These are phyloP conservation scores for Candida schatavii DNA, from an alignment of 805 yeast species.

Conservation along the genomic window DNA sequence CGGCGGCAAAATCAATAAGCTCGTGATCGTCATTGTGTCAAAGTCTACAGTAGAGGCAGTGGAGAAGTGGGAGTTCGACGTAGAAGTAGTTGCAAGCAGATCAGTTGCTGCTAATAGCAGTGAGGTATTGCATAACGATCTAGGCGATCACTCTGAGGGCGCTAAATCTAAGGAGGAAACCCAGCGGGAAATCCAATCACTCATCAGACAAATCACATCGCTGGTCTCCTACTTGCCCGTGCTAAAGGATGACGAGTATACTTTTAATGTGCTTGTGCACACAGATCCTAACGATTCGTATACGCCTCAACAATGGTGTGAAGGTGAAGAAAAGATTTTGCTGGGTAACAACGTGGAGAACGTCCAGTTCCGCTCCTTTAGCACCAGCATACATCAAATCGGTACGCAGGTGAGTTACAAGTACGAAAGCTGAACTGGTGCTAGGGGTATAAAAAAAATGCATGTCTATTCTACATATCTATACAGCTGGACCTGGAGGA, in stretches of 20 bases:
- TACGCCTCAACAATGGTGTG: constrained; percentile 84
- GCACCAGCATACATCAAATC: constrained; percentile 65
- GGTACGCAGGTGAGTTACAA: constrained; percentile 70
- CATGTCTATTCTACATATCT: not conserved
- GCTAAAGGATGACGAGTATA: constrained; percentile 53
- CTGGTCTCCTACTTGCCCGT: constrained; percentile 83
- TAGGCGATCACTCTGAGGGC: constrained; percentile 1
- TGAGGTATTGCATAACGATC: not conserved
- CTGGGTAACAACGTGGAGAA: constrained; percentile 53
- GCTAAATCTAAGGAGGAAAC: constrained; percentile 43
- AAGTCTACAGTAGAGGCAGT: constrained; percentile 64
- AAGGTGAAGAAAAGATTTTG: constrained; percentile 56
- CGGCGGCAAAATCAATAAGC: constrained; percentile 61
- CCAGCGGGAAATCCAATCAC: constrained; percentile 77
- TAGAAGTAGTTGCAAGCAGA: constrained; percentile 37
- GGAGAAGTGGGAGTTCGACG: constrained; percentile 85
- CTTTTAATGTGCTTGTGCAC: constrained; percentile 82
- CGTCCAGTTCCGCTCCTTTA: constrained; percentile 67
- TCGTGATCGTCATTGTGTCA: constrained; percentile 71
- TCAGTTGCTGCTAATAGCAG: constrained; percentile 3
- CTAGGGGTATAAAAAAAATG: not conserved
- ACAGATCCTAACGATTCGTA: constrained; percentile 56
- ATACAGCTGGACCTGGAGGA: no score
- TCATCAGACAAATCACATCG: constrained; percentile 85
- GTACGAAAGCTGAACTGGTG: constrained; percentile 7